A percentile compares a stretch with the other conserved stretches of the same genome.
Conservation (phyloP, 768 basidiomycete species). For the Tricholomella constricta region DNA sequence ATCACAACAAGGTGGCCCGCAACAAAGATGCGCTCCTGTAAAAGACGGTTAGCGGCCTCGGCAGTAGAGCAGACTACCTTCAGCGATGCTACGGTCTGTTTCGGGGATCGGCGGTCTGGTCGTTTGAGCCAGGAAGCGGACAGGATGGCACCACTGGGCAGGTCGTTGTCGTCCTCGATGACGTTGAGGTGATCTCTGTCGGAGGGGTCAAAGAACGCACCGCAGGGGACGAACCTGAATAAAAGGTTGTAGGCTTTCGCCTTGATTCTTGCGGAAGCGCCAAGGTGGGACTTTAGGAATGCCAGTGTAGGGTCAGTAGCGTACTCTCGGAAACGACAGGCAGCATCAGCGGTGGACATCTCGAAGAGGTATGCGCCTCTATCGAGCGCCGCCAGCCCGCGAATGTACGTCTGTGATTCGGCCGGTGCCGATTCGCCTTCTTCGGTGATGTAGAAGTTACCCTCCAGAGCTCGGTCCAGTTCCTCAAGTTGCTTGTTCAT, state of each 20-base stretch:
- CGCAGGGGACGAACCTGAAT: not conserved
- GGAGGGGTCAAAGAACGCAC: conserved; percentile 1
- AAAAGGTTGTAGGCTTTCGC: not conserved
- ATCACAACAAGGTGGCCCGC: not conserved
- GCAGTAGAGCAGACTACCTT: not conserved
- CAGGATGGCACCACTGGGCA: not conserved
- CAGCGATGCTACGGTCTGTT: not conserved
- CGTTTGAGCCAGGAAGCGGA: conserved; percentile 1
- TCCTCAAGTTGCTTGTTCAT: not conserved
- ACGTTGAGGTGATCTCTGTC: not conserved
- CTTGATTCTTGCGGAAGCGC: not conserved
- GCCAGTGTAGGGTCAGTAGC: not conserved
- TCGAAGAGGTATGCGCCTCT: not conserved
- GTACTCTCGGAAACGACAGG: not conserved
- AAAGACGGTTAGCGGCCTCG: conserved; percentile 4
- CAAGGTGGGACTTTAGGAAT: not conserved
- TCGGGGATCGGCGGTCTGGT: not conserved
- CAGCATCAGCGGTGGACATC: not conserved
- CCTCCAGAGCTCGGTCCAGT: not conserved
- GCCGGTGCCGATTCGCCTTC: not conserved
- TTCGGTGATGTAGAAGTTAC: not conserved
- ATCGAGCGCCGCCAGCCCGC: not conserved
- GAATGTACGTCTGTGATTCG: not conserved
- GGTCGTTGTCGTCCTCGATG: not conserved
- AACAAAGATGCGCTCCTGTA: not conserved